Evolutionary conservation across 192 early-diverging fungal genomes (phyloP), one percentile per base, ranked within the genome.

Genomic region (Paraglomus brasilianum): DNA sequence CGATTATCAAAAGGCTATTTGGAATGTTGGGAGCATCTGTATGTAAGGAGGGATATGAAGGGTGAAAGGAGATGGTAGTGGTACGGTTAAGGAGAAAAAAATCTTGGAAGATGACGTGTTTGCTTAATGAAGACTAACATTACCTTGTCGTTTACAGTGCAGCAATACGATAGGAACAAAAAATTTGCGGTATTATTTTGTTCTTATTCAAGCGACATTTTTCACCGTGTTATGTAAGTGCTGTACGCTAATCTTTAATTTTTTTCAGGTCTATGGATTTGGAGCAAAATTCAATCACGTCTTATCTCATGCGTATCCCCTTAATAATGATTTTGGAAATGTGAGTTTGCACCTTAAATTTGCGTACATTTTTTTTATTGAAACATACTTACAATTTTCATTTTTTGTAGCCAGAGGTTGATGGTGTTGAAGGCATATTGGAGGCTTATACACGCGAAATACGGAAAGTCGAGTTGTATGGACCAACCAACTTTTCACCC

Each of bases 401-500:
- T 10, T 10, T n/a, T 40, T 36, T 66, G 43, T 66, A 85, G 76
- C 85, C 85, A 5, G 75, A 85, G 15, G 85, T 86, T 5, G 22
- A 75, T 66, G 83, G 83, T 9, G 75, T 83, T 36, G 74, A 79
- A 1, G 85, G 85, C 10, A 70, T 86, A 17, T 49, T 86, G 59
- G 69, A 44, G 2, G 72, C 77, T 0, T 86, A 86, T 66, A 70
- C 71, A 44, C 21, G 63, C 0, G 72, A 83, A 5, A 63, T 85
- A 14, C 42, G 68, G 5, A 58, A 59, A 56, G 69, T 81, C 24
- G 55, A 75, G 48, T 64, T 86, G 21, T 77, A 55, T 22, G 85
- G 83, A 9, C 85, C 83, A 10, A 85, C 83, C 8, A 83, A 83
- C 57, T 85, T 86, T 76, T 66, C 83, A 7, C 83, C 84, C 8